Evolutionary conservation across 2,329 filamentous ascomycete species (phyloP), one percentile per base, ranked within the genome.

Genomic region (Epichloe baconii): DNA sequence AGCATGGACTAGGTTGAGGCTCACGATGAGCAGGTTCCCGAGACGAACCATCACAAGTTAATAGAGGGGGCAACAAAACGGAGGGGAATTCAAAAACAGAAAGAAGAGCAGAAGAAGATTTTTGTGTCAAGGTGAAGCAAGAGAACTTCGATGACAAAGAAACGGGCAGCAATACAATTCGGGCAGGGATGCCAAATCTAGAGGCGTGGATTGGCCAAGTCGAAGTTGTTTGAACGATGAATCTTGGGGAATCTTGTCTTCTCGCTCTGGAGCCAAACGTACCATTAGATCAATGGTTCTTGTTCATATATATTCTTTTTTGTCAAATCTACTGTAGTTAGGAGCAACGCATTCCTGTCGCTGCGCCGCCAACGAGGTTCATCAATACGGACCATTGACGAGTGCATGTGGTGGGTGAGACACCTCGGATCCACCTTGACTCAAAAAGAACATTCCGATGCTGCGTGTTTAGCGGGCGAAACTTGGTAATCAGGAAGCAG

Each of bases 271-370:
- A 6, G 15, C 3, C 6, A 19, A 14, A 23, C 10, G 1, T 21
- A 21, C 11, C 11, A 19, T 21, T 2, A 6, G 10, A 14, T 4
- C 3, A 14, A 49, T 35, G 35, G 34, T 19, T 10, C 3, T 10
- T 21, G 4, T 14, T 6, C 2, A 44, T 49, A 40, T 44, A 49
- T 49, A 26, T 40, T 38, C 12, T 8, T 21, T 21, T 35, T 14
- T 36, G 2, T 5, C 12, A 1, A 5, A 5, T 14, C 14, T 38
- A 38, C 36, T n/a, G 63, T 64, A 55, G 58, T 53, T 54, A 44
- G 59, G 61, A 65, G 63, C 60, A 62, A 64, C 60, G 53, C 64
- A 66, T 67, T 66, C 64, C 64, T 61, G 53, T 53, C 42, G 51
- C 47, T 52, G 49, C 42, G 54, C 35, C 34, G 47, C 19, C 48